These are phyloP conservation scores for Fusarium sacchari DNA, from an alignment of 2,329 filamentous ascomycete species.

Conservation along the genomic window DNA sequence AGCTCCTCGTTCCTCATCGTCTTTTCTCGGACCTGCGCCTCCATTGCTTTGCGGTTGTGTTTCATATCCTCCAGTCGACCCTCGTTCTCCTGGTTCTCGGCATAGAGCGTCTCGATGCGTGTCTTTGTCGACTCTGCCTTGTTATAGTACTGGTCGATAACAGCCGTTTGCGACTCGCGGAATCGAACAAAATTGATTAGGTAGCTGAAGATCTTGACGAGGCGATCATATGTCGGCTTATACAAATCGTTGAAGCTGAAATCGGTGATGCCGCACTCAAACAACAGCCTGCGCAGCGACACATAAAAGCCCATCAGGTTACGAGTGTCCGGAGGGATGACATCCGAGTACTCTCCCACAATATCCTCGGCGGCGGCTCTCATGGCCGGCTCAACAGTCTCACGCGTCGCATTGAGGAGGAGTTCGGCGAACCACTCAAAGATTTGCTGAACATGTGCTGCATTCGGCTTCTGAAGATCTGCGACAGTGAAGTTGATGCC, in stretches of 20 bases:
- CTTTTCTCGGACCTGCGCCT: slow-evolving; percentile 85
- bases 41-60: slow-evolving; percentile 81
- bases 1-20: slow-evolving; percentile 86
- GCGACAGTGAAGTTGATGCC: slow-evolving; percentile 87
- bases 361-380: slow-evolving; percentile 88
- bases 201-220: slow-evolving; percentile 96
- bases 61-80: slow-evolving; percentile 82
- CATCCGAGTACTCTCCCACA: slow-evolving; percentile 84
- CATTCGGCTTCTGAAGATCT: slow-evolving; percentile 93
- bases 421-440: slow-evolving; percentile 98
- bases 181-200: slow-evolving; percentile 99
- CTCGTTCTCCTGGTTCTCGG: slow-evolving; percentile 89
- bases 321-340: slow-evolving; percentile 86
- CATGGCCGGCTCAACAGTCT: slow-evolving; percentile 95
- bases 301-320: slow-evolving; percentile 97
- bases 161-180: slow-evolving; percentile 86
- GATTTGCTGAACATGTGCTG: slow-evolving; percentile 94
- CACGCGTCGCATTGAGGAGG: slow-evolving; percentile 91
- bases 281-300: slow-evolving; percentile 79
- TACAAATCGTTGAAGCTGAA: slow-evolving; percentile 94
- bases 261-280: slow-evolving; percentile 91
- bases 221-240: slow-evolving; percentile 86
- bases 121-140: slow-evolving; percentile 86
- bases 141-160: slow-evolving; percentile 95
- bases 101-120: slow-evolving; percentile 85